A percentile compares a stretch with the other conserved stretches of the same genome.
Conservation (phyloP, 371 early-diverging fungal species). For the Rhizopus arrhizus region DNA sequence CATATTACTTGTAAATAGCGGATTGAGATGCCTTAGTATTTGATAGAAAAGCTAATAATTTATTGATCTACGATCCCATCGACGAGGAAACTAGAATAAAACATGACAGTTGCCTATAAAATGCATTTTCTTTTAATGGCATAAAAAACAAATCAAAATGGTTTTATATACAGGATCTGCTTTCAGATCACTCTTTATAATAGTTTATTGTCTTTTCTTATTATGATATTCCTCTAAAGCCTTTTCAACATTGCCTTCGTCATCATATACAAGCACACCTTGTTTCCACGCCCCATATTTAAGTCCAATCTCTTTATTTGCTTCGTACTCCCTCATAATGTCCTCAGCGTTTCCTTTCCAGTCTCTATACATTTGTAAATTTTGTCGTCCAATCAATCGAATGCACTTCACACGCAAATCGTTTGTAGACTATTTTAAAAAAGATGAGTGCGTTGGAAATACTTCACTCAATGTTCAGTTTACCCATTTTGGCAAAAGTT, state of each 20-base stretch:
- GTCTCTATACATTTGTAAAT: constrained; percentile 81
- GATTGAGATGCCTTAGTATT: too few species aligned
- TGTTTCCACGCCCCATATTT: constrained; percentile 80
- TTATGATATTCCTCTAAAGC: constrained; percentile 34
- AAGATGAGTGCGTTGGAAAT: background rate
- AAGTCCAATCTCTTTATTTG: constrained; percentile 81
- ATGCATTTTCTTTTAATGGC: too few species aligned
- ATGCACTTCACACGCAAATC: constrained; percentile 86
- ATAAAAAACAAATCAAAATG: too few species aligned
- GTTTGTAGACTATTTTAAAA: constrained; percentile 62
- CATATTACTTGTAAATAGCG: too few species aligned
- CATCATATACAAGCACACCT: constrained; percentile 83
- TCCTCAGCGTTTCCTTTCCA: constrained; percentile 81
- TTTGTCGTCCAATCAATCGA: constrained; percentile 86
- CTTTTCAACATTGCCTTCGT: constrained; percentile 71
- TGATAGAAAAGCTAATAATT: too few species aligned
- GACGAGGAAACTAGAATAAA: too few species aligned
- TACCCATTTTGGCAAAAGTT: constrained; percentile 82
- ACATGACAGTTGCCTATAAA: too few species aligned
- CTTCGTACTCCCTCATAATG: constrained; percentile 73
- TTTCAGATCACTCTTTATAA: background rate
- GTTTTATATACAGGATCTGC: too few species aligned
- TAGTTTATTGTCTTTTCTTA: constrained; percentile 4
- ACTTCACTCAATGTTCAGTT: constrained; percentile 13
- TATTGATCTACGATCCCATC: too few species aligned